Base-by-base conservation (phyloP, 176 grass and related monocot genomes). In the Zoysia pacifica region DNA sequence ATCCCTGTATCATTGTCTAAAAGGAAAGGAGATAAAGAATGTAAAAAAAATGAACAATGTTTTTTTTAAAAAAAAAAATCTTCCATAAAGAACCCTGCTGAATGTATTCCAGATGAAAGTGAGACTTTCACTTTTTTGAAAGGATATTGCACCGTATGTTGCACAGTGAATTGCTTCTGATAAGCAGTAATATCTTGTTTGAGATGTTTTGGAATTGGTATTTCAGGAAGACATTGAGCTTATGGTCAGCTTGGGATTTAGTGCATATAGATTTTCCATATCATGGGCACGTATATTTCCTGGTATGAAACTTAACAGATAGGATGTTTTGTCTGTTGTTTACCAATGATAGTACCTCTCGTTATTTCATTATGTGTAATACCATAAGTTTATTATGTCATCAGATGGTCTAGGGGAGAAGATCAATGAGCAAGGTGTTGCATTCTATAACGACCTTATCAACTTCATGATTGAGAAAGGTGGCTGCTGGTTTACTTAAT, bases 211-310 rank as follows among this genome's bases (percentile, higher is more conserved):
- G 15, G 11, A 40, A 51, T 80, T 44, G 42, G 70, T 20, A 78
- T 69, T 83, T 58, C 88, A 99, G 96, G 96, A 95, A 89, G 96
- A 99, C 84, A 92, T 99, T 73, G 90, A 99, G 55, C 88, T 99
- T 69, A 99, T 99, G 90, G 81, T 76, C 69, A 93, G 83, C 55
- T 79, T 99, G 80, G 92, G 96, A 52, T 99, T 99, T 75, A 37
- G 43, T 67, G 92, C 96, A 62, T 99, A 99, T 85, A 87, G 96
- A 68, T 99, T 99, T 88, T 99, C 96, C 69, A 93, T 99, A 91
- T 85, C 96, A 67, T 99, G 96, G 96, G 55, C 90, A 35, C 88
- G 96, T 4, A 99, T 99, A 84, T 99, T 99, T 77, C 92, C 96
- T 84, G 96, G 96, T 99, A 91, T 12, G 49, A 63, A 80, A 38